These are phyloP conservation scores for Simplicillium sp. DNA, from an alignment of 2,329 filamentous ascomycete species.

Conservation along the genomic window DNA sequence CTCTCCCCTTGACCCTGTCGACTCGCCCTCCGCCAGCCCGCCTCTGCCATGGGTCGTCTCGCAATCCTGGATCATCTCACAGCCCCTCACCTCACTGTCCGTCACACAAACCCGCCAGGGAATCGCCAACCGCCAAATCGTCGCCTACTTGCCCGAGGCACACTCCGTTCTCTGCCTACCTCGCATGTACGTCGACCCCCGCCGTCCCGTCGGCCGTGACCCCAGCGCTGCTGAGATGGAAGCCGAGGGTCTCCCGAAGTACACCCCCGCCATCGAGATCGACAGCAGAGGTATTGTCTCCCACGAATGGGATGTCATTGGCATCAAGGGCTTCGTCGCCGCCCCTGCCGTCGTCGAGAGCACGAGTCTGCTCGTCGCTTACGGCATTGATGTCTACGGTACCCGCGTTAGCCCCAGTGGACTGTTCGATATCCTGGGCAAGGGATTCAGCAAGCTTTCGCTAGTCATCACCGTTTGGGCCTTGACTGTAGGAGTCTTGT, in stretches of 20 bases:
- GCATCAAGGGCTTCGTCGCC: constrained; percentile 63
- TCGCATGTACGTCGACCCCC: constrained; percentile 70
- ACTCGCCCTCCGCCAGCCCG: constrained; percentile 37
- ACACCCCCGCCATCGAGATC: constrained; percentile 69
- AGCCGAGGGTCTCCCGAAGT: constrained; percentile 68
- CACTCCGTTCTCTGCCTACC: constrained; percentile 74
- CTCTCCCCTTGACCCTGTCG: constrained; percentile 64
- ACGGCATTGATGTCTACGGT: constrained; percentile 80
- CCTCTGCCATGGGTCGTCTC: constrained; percentile 66
- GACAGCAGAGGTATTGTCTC: constrained; percentile 74
- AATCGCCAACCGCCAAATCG: constrained; percentile 73
- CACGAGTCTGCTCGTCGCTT: constrained; percentile 82
- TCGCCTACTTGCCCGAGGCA: constrained; percentile 66
- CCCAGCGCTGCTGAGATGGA: constrained; percentile 69
- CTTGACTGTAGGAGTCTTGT: constrained; percentile 63
- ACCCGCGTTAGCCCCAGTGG: constrained; percentile 80
- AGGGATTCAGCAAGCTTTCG: constrained; percentile 85
- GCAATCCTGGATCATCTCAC: constrained; percentile 72
- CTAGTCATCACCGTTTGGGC: constrained; percentile 77
- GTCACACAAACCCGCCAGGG: constrained; percentile 89
- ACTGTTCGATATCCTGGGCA: constrained; percentile 85
- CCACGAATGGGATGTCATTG: constrained; percentile 73
- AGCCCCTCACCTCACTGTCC: constrained; percentile 68
- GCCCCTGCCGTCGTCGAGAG: constrained; percentile 79
- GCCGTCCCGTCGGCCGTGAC: constrained; percentile 77